Evolutionary conservation across 2,329 filamentous ascomycete species (phyloP).

Genomic region (Oidium heveae): DNA sequence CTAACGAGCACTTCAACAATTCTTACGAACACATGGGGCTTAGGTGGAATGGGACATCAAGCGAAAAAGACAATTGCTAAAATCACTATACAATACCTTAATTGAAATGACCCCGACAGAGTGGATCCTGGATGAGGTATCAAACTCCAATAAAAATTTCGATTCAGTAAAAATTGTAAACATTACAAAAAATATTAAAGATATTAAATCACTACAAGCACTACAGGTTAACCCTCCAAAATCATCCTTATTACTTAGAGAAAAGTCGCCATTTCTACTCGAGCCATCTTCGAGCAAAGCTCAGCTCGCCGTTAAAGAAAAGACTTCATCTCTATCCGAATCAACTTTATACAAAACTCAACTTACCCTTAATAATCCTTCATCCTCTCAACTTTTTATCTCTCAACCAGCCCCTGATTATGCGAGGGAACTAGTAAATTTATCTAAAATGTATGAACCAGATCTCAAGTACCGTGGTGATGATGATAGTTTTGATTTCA

Average conservation of each 20-base stretch:
- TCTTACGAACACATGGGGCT: not conserved
- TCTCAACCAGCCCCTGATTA: too few species aligned
- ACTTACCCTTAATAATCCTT: too few species aligned
- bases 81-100: not conserved
- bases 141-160: not conserved
- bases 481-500: not conserved
- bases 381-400: too few species aligned
- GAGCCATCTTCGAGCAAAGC: too few species aligned
- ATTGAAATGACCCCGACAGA: not conserved
- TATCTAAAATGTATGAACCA: not conserved
- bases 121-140: not conserved
- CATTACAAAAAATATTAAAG: not conserved
- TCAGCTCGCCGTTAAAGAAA: too few species aligned
- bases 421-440: not conserved
- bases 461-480: not conserved
- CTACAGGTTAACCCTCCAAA: too few species aligned
- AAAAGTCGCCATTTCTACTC: too few species aligned
- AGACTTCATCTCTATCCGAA: too few species aligned
- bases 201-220: too few species aligned
- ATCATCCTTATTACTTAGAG: too few species aligned
- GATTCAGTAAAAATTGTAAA: not conserved
- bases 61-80: not conserved
- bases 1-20: too few species aligned
- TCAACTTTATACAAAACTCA: too few species aligned
- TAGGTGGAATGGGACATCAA: not conserved